Evolutionary conservation across 345 rosid species (phyloP).

Genomic region (Camelina sativa): DNA sequence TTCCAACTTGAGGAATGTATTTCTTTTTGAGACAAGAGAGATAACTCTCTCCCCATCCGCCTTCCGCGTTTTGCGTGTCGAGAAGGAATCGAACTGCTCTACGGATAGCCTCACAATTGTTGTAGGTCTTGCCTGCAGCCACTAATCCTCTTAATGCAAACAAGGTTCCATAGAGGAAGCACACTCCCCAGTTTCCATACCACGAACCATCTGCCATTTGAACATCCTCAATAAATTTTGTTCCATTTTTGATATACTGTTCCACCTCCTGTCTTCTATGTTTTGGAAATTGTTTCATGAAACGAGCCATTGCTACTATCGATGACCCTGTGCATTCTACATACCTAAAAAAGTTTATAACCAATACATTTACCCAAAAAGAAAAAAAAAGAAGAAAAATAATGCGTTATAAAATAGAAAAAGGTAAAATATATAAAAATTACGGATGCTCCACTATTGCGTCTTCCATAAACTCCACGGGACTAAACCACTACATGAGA

Average conservation of each 20-base stretch:
- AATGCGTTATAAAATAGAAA: too few species aligned
- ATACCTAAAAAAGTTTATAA: too few species aligned
- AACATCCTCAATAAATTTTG: background rate
- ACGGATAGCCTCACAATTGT: background rate
- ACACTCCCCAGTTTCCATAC: slow-evolving; percentile 3
- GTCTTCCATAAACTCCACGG: too few species aligned
- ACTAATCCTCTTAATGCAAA: background rate
- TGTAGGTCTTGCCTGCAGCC: background rate
- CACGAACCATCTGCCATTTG: background rate
- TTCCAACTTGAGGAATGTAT: background rate
- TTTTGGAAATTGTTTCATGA: too few species aligned
- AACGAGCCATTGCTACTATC: too few species aligned
- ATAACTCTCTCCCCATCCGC: background rate
- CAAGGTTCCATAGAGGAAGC: background rate
- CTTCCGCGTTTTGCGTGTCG: background rate
- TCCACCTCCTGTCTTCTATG: too few species aligned
- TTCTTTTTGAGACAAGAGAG: background rate
- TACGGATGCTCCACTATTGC: too few species aligned
- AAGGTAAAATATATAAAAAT: too few species aligned
- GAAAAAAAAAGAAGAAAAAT: too few species aligned
- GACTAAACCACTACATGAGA: too few species aligned
- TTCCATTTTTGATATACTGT: background rate
- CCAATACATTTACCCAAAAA: too few species aligned
- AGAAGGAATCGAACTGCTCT: background rate
- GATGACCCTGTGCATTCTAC: too few species aligned